Evolutionary conservation across 257 asterid genomes (phyloP).

Genomic region (Rauvolfia tetraphylla): DNA sequence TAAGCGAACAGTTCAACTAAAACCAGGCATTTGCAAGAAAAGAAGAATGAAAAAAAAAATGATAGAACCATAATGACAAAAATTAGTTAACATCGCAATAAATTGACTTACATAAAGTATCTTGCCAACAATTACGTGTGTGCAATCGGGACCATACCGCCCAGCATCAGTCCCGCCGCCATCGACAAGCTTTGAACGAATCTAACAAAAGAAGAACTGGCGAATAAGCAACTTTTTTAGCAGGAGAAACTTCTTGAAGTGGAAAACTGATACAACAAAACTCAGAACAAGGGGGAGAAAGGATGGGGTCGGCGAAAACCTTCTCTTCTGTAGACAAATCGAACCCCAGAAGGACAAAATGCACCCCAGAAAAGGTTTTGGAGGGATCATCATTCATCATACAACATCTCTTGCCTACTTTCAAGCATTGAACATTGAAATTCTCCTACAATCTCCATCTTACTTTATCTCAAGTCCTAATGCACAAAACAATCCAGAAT

Average conservation of each 20-base stretch:
- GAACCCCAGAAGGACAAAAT: constrained; percentile 64
- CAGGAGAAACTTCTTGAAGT: not conserved
- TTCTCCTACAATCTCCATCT: not conserved
- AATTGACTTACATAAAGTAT: constrained; percentile 53
- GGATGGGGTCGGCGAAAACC: constrained; percentile 27
- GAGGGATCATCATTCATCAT: constrained; percentile 40
- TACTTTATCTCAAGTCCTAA: not conserved
- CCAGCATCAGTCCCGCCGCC: constrained; percentile 77
- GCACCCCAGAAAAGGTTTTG: constrained; percentile 47
- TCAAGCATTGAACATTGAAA: constrained; percentile 30
- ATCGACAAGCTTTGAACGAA: constrained; percentile 52
- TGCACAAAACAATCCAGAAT: not conserved
- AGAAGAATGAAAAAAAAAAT: not conserved
- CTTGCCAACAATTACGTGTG: constrained; percentile 67
- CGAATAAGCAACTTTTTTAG: not conserved
- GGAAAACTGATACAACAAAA: not conserved
- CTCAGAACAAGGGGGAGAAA: not conserved
- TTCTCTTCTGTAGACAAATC: constrained; percentile 39
- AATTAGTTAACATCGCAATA: not conserved
- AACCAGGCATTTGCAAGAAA: no score
- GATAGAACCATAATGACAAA: not conserved
- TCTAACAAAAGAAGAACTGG: constrained; percentile 29
- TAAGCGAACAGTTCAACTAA: not conserved
- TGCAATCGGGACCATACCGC: constrained; percentile 61
- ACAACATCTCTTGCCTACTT: constrained; percentile 22